phyloP scores from a whole-genome alignment of 495 filamentous ascomycete species.

The Neurospora sp. region DNA sequence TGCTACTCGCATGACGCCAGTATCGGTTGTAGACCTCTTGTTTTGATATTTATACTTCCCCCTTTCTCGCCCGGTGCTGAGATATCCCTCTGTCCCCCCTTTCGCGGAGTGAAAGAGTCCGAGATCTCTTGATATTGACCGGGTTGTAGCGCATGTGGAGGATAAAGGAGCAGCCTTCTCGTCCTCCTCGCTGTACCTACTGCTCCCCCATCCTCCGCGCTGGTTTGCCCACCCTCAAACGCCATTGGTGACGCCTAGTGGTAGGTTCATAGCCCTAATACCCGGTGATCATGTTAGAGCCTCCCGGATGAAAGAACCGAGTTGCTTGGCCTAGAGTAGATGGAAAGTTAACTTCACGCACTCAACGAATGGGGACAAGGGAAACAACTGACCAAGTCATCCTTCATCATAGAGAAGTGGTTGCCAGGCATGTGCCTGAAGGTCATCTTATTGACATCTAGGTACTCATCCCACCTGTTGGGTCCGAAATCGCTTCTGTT shows the following conservation, averaged over 20 bases:
- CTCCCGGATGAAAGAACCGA: constrained; percentile 30
- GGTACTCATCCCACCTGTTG: constrained; percentile 70
- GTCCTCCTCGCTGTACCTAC: not conserved
- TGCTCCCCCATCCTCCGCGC: not conserved
- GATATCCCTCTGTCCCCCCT: not conserved
- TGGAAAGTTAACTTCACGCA: no score
- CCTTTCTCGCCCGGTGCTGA: not conserved
- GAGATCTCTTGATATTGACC: not conserved
- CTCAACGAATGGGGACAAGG: not conserved
- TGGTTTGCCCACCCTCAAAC: not conserved
- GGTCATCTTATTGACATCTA: constrained; percentile 52
- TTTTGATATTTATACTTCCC: no score
- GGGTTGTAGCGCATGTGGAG: not conserved
- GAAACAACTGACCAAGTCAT: constrained; percentile 35
- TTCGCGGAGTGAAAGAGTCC: not conserved
- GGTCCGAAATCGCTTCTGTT: constrained; percentile 69
- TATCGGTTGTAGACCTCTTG: not conserved
- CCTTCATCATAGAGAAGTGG: constrained; percentile 66
- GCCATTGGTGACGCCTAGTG: not conserved
- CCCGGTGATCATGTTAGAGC: constrained; percentile 6
- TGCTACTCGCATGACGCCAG: not conserved
- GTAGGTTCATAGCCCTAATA: no score
- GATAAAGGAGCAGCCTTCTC: not conserved
- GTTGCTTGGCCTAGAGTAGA: constrained; percentile 26
- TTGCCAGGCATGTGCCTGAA: constrained; percentile 55